phyloP scores from a whole-genome alignment of 768 basidiomycete genomes.

The Lentinula lateritia region DNA sequence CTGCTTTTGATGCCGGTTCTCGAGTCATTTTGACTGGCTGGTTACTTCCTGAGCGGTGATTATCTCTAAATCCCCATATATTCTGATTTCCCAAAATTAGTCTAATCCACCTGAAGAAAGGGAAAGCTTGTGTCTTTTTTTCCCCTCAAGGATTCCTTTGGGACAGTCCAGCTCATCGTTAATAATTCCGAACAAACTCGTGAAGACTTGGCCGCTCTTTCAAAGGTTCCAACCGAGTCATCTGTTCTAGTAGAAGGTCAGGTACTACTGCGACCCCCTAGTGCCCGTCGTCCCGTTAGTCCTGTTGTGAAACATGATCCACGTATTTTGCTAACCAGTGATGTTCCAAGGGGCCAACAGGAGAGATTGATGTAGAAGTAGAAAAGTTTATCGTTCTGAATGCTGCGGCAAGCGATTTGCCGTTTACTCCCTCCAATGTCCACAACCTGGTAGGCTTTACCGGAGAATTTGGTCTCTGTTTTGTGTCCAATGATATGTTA shows the following conservation, averaged over 20 bases:
- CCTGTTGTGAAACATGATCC: not conserved
- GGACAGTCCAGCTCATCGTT: slow-evolving; percentile 74
- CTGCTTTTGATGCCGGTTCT: slow-evolving; percentile 43
- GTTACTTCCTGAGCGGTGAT: slow-evolving; percentile 78
- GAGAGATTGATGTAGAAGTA: slow-evolving; percentile 79
- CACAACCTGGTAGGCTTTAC: slow-evolving; percentile 60
- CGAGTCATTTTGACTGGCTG: slow-evolving; percentile 75
- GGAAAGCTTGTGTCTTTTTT: slow-evolving; percentile 77
- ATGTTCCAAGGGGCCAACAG: slow-evolving; percentile 46
- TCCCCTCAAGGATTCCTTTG: slow-evolving; percentile 74
- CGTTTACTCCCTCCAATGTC: slow-evolving; percentile 80
- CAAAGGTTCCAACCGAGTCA: slow-evolving; percentile 70
- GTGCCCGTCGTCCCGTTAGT: slow-evolving; percentile 59
- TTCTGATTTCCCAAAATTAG: slow-evolving; percentile 14
- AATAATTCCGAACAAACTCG: slow-evolving; percentile 32
- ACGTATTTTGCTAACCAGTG: slow-evolving; percentile 6
- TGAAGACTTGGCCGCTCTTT: slow-evolving; percentile 37
- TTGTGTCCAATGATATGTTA: slow-evolving; percentile 1
- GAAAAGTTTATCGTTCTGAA: slow-evolving; percentile 71
- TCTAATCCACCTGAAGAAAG: slow-evolving; percentile 49
- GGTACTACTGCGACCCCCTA: slow-evolving; percentile 58
- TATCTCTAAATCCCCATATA: slow-evolving; percentile 27
- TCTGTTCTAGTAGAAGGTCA: slow-evolving; percentile 69
- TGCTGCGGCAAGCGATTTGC: slow-evolving; percentile 61
- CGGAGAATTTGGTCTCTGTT: not conserved